Percentiles rank a stretch among this genome's conserved stretches.
phyloP scores from a whole-genome alignment of 352 stramenopile species.

The Phytophthora pisi region DNA sequence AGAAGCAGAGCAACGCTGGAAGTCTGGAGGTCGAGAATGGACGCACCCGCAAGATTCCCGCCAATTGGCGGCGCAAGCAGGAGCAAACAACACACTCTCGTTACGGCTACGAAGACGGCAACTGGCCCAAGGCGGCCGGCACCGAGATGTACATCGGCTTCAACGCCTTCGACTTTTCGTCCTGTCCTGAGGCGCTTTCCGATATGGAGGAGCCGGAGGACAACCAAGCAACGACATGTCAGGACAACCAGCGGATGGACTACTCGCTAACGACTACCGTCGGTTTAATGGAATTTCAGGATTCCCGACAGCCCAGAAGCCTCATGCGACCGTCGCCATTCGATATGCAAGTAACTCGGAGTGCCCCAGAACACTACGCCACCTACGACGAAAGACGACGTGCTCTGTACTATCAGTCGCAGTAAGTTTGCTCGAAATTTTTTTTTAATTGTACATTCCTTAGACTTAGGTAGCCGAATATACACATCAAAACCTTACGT shows the following conservation, averaged over 20 bases:
- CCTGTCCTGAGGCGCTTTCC: slow-evolving; percentile 34
- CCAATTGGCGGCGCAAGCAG: slow-evolving; percentile 12
- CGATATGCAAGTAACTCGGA: not conserved
- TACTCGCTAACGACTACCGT: not conserved
- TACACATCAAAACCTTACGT: too few species aligned
- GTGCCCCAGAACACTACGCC: not conserved
- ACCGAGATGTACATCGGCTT: slow-evolving; percentile 29
- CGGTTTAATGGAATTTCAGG: not conserved
- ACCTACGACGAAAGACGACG: not conserved
- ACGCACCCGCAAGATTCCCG: slow-evolving; percentile 34
- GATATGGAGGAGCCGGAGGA: not conserved
- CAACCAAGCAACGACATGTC: not conserved
- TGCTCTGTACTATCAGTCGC: not conserved
- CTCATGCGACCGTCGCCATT: not conserved
- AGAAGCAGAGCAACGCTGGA: slow-evolving; percentile 1
- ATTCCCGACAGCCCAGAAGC: not conserved
- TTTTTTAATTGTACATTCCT: too few species aligned
- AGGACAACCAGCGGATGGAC: not conserved
- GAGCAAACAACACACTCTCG: slow-evolving; percentile 1
- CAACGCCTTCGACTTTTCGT: slow-evolving; percentile 40
- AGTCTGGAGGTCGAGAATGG: slow-evolving; percentile 15
- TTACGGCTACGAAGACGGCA: slow-evolving; percentile 2
- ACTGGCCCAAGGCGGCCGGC: slow-evolving; percentile 6
- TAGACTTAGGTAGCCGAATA: too few species aligned
- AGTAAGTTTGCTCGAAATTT: not conserved